A percentile compares a stretch with the other conserved stretches of the same genome.
These are phyloP conservation scores for Boletus rubropictus DNA, from an alignment of 768 basidiomycete genomes.

Conservation along the genomic window DNA sequence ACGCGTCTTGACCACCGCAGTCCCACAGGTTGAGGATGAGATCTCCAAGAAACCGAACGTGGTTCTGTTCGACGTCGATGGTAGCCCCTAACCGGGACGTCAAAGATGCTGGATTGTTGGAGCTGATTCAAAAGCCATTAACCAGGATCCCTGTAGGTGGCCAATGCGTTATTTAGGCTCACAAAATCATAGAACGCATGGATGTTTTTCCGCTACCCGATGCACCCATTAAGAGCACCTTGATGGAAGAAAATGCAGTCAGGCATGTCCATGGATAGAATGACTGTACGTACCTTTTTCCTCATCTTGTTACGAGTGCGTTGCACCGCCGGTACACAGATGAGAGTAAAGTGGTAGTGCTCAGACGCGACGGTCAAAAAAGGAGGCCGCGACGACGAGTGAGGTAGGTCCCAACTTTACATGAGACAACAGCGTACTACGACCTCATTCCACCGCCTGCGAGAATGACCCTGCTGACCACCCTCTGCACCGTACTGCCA, in stretches of 20 bases:
- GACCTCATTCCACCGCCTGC: slow-evolving; percentile 5
- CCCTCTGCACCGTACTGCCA: slow-evolving; percentile 59
- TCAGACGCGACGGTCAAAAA: neutral
- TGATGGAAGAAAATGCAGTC: neutral
- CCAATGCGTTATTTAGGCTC: slow-evolving; percentile 30
- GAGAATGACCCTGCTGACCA: slow-evolving; percentile 69
- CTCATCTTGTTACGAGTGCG: slow-evolving; percentile 21
- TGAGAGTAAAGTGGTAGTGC: neutral
- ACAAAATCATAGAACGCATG: slow-evolving; percentile 99
- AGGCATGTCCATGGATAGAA: neutral
- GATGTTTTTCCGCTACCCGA: slow-evolving; percentile 94
- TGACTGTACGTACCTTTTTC: slow-evolving; percentile 24
- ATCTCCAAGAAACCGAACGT: slow-evolving; percentile 94
- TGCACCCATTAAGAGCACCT: slow-evolving; percentile 98
- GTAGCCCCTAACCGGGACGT: slow-evolving; percentile 92
- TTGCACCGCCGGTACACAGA: neutral
- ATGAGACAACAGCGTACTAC: no score
- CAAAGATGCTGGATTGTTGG: slow-evolving; percentile 89
- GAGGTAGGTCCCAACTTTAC: no score
- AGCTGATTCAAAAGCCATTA: slow-evolving; percentile 42
- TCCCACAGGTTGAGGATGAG: slow-evolving; percentile 97
- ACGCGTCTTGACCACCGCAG: slow-evolving; percentile 96
- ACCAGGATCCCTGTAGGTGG: slow-evolving; percentile 3
- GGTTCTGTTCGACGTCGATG: slow-evolving; percentile 96
- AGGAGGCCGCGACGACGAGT: neutral